Percentiles rank a stretch among this genome's conserved stretches.
phyloP scores from a whole-genome alignment of 2,329 filamentous ascomycete species.

The Fonsecaea multimorphosa region DNA sequence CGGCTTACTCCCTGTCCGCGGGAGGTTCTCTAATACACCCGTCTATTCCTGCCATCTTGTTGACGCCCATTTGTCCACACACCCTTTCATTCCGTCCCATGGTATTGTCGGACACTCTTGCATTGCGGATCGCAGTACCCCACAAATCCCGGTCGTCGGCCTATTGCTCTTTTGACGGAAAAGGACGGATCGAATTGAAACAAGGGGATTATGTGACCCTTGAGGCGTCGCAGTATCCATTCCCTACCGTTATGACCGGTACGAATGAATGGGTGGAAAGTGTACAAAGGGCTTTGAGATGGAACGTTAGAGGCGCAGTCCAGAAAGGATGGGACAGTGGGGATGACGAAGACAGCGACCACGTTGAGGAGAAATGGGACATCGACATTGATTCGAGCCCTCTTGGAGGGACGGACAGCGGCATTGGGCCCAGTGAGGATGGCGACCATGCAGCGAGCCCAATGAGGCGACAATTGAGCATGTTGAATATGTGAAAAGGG shows the following conservation, averaged over 20 bases:
- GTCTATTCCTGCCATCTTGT: conserved; percentile 92
- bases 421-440: conserved; percentile 69
- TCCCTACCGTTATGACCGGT: conserved; percentile 91
- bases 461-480: conserved; percentile 73
- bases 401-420: conserved; percentile 51
- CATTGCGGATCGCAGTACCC: conserved; percentile 86
- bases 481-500: conserved; percentile 64
- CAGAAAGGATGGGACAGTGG: conserved; percentile 80
- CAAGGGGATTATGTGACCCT: conserved; percentile 97
- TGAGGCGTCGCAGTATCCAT: conserved; percentile 93
- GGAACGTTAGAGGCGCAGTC: conserved; percentile 90
- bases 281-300: conserved; percentile 86
- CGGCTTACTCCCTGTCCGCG: conserved; percentile 93
- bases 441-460: conserved; percentile 61
- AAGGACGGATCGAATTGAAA: conserved; percentile 88
- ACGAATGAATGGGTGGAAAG: conserved; percentile 96
- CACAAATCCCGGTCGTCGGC: conserved; percentile 85
- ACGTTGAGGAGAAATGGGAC: conserved; percentile 75
- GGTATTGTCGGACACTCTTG: conserved; percentile 94
- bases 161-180: conserved; percentile 97
- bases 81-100: conserved; percentile 96
- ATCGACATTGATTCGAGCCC: conserved; percentile 78
- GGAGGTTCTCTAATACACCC: conserved; percentile 95
- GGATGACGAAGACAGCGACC: conserved; percentile 44
- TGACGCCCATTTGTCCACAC: conserved; percentile 97